Base-by-base conservation (phyloP, 345 rosid genomes). In the Isatis tinctoria region DNA sequence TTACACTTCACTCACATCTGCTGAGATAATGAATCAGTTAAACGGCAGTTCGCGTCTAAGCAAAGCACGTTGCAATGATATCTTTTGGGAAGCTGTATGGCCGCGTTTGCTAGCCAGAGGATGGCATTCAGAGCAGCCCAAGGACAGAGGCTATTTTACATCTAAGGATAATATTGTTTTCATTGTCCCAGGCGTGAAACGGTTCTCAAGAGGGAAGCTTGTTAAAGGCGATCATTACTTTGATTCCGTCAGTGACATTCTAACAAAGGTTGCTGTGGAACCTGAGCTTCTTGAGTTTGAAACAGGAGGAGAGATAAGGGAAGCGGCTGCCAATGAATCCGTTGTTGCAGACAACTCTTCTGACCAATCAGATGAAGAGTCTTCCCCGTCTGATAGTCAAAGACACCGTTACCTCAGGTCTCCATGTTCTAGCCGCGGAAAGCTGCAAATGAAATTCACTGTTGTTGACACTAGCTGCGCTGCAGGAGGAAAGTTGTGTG, bases 1-100 rank as follows among this genome's bases (percentile, higher is more conserved):
- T 65, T 86, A 82, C 67, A 79, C 82, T 48, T 79, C 90, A 8
- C 87, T 90, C 43, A 82, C 93, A 41, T 70, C 80, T 11, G 62
- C 69, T 57, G 93, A 82, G 45, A 88, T 90, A 69, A 73, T 90
- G 43, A 79, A 77, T 26, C 71, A 83, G 24, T 70, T 90, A 75
- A 88, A 84, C 10, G 88, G 91, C 7, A 81, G 78, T 58, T 76
- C 79, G 41, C 85, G 93, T 52, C 74, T 88, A 78, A 86, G 93
- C 83, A 90, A 90, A 82, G 87, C 88, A 36, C 93, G 91, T 12
- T 80, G 82, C 64, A 86, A 65, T 69, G 91, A 90, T 80, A 84
- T 90, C 52, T 90, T 87, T 64, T 88, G 96, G 96, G 93, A 88
- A 71, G 91, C 91, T 51, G 88, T 88, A 59, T 90, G 96, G 96